Percentiles rank a stretch among this genome's conserved stretches.
These are phyloP conservation scores for Sporothrix globosa DNA, from an alignment of 2,329 filamentous ascomycete species.

Conservation along the genomic window DNA sequence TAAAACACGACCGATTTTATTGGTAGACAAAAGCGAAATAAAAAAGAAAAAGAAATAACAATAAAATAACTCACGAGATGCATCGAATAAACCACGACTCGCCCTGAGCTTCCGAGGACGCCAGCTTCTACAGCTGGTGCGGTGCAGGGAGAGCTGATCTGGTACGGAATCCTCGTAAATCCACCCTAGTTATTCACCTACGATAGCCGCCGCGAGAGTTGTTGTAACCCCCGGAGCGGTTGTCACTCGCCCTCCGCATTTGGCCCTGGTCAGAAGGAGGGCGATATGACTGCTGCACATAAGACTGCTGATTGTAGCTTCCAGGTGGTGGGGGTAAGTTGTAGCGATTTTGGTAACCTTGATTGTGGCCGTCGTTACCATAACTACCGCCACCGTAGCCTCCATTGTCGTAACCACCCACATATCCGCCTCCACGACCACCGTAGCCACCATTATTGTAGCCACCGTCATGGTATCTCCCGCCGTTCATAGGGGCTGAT, in stretches of 20 bases:
- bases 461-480: slow-evolving; percentile 14
- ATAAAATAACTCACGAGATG: neutral
- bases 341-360: slow-evolving; percentile 30
- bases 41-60: neutral
- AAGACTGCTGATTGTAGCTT: neutral
- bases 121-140: neutral
- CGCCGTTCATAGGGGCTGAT: slow-evolving; percentile 39
- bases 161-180: neutral
- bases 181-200: neutral
- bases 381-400: slow-evolving; percentile 15
- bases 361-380: slow-evolving; percentile 25
- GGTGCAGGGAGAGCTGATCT: neutral
- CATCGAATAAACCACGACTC: neutral
- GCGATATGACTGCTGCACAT: slow-evolving; percentile 31
- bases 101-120: neutral
- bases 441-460: slow-evolving; percentile 24
- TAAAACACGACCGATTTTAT: neutral
- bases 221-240: slow-evolving; percentile 8
- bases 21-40: neutral
- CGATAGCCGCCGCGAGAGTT: slow-evolving; percentile 1
- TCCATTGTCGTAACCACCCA: slow-evolving; percentile 10
- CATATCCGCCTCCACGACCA: slow-evolving; percentile 28
- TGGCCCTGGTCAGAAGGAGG: slow-evolving; percentile 36
- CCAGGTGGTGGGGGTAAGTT: slow-evolving; percentile 30
- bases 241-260: slow-evolving; percentile 32